Evolutionary conservation across 31 red algal genomes (phyloP), one percentile per base, ranked within the genome.

Genomic region (Odonthalia washingtoniensis): DNA sequence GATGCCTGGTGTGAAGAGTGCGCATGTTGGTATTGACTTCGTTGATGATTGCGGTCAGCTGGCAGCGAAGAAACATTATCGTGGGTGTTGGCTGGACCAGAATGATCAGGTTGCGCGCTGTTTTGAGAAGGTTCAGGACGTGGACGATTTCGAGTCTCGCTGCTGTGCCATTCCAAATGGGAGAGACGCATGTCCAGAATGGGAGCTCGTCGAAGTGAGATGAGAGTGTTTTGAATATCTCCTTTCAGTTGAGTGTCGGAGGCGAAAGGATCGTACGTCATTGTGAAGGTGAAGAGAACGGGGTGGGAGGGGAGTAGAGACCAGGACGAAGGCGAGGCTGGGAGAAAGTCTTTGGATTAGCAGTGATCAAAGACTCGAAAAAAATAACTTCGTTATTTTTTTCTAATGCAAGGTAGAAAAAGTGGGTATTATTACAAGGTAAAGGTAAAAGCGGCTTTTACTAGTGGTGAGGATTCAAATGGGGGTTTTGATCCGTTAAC

Each of bases 191-290:
- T 43, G 77, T 65, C 46, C 74, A 70, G 81, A 35, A 93, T 93
- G 40, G 76, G 68, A 1, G 90, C 83, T 24, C 72, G 65, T 9
- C 83, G 82, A 6, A 86, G 26, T 33, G 63, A 53, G 27, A 93
- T 39, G 18, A 93, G 52, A 38, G 75, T 87, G 30, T 33, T 73
- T 33, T 75, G 66, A 32, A 5, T 52, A 2, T 44, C 18, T 16
- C n/a, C 41, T 5, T 65, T 60, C 16, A 36, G 37, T 28, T 43
- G 6, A 44, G 49, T 64, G 43, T 86, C 66, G 2, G 70, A 53
- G 64, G 66, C 82, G 3, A 81, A 81, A 18, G 82, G 79, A 66
- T 91, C 82, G 44, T 82, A 70, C 73, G 85, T 83, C n/a, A n/a
- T n/a, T n/a, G n/a, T n/a, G n/a, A n/a, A n/a, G n/a, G n/a, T n/a